A percentile compares a stretch with the other conserved stretches of the same genome.
Conservation (phyloP, 2,329 filamentous ascomycete genomes). For the Neoarthrinium moseri region DNA sequence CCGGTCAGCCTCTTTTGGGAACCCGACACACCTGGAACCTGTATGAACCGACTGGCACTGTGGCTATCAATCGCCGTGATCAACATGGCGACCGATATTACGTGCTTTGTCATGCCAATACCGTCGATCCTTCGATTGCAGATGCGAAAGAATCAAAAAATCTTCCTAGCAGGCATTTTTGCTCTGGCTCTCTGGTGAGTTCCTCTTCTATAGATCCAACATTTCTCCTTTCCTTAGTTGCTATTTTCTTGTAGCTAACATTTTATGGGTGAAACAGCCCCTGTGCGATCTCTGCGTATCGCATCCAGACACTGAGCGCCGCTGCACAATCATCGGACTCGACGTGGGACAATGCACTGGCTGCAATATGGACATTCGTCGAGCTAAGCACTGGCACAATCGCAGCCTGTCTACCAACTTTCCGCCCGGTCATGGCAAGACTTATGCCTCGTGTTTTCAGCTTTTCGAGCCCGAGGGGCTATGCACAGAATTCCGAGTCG, state of each 20-base stretch:
- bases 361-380: neutral
- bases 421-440: conserved; percentile 1
- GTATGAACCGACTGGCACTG: neutral
- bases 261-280: too few species aligned
- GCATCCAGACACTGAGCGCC: conserved; percentile 2
- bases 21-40: neutral
- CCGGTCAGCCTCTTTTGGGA: conserved; percentile 6
- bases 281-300: conserved; percentile 4
- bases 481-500: too few species aligned
- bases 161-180: conserved; percentile 3
- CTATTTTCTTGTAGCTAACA: neutral
- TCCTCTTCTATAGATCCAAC: neutral
- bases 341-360: conserved; percentile 4
- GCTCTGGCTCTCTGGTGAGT: conserved; percentile 4
- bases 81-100: conserved; percentile 7
- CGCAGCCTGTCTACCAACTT: conserved; percentile 3
- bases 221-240: neutral
- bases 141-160: conserved; percentile 2
- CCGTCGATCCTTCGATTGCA: neutral
- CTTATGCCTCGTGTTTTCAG: conserved; percentile 3
- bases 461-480: neutral
- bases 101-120: conserved; percentile 6
- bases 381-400: conserved; percentile 2
- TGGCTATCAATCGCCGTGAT: conserved; percentile 5
- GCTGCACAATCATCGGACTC: neutral